Conservation (phyloP, 495 filamentous ascomycete genomes). For the Hyaloscypha variabilis region DNA sequence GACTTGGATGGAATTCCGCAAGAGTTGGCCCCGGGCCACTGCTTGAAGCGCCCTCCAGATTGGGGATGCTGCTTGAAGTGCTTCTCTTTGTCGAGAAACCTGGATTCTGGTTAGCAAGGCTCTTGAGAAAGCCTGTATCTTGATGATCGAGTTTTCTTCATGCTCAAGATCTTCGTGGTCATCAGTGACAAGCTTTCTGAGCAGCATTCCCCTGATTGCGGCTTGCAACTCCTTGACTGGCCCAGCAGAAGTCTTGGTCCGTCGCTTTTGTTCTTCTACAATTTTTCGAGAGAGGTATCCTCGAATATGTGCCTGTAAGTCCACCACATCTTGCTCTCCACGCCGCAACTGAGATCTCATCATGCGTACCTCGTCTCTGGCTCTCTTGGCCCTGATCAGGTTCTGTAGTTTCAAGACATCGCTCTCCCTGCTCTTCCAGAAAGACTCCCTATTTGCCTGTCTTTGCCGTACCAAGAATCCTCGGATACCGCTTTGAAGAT, state of each 20-base stretch:
- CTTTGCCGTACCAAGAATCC: slow-evolving; percentile 76
- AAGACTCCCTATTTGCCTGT: slow-evolving; percentile 59
- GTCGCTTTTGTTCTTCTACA: slow-evolving; percentile 52
- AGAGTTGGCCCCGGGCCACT: slow-evolving; percentile 51
- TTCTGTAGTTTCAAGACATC: slow-evolving; percentile 84
- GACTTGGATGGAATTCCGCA: slow-evolving; percentile 42
- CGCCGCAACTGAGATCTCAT: slow-evolving; percentile 61
- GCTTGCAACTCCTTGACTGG: slow-evolving; percentile 67
- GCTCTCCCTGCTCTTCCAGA: slow-evolving; percentile 69
- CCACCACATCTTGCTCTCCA: slow-evolving; percentile 51
- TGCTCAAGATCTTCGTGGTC: slow-evolving; percentile 39
- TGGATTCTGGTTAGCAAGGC: slow-evolving; percentile 49
- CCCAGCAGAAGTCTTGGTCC: slow-evolving; percentile 49
- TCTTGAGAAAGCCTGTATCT: slow-evolving; percentile 35
- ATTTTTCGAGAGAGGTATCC: slow-evolving; percentile 56
- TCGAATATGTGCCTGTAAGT: slow-evolving; percentile 74
- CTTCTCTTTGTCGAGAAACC: slow-evolving; percentile 39
- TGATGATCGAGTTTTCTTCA: slow-evolving; percentile 35
- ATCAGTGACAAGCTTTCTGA: slow-evolving; percentile 35
- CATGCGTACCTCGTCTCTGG: slow-evolving; percentile 66
- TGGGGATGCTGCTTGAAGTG: slow-evolving; percentile 29
- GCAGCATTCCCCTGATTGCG: slow-evolving; percentile 60
- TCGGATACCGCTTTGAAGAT: slow-evolving; percentile 76
- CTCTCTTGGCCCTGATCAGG: slow-evolving; percentile 75
- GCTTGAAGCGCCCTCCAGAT: slow-evolving; percentile 46